Conservation (phyloP, 441 rosid genomes). For the Croton laevigatus region DNA sequence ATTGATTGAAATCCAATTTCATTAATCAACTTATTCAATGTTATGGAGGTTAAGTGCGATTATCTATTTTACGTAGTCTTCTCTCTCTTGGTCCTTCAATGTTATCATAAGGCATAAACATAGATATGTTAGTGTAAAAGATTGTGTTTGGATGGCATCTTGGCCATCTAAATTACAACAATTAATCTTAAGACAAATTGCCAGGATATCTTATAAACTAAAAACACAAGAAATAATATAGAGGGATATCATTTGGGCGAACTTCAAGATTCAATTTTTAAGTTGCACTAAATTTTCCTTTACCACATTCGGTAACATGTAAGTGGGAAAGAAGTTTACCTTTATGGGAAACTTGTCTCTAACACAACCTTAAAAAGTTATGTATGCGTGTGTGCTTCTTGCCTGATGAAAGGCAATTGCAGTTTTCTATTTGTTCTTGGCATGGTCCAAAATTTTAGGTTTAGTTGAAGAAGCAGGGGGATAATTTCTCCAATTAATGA, state of each 20-base stretch:
- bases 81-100: background rate
- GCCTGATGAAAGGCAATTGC: background rate
- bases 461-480: background rate
- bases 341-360: background rate
- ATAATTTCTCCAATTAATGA: background rate
- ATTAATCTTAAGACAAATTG: too few species aligned
- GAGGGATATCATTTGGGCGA: background rate
- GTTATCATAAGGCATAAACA: too few species aligned
- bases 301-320: too few species aligned
- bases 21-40: background rate
- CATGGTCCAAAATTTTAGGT: background rate
- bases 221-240: background rate
- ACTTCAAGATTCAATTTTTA: background rate
- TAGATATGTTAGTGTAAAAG: too few species aligned
- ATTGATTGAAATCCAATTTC: conserved; percentile 1
- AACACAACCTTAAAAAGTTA: background rate
- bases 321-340: background rate
- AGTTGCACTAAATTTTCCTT: background rate
- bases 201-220: background rate
- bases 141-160: too few species aligned
- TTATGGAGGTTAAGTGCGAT: background rate
- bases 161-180: too few species aligned
- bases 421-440: background rate
- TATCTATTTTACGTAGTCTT: background rate
- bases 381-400: background rate